phyloP scores from a whole-genome alignment of 176 grass and related monocot species.

The Carex scoparia region DNA sequence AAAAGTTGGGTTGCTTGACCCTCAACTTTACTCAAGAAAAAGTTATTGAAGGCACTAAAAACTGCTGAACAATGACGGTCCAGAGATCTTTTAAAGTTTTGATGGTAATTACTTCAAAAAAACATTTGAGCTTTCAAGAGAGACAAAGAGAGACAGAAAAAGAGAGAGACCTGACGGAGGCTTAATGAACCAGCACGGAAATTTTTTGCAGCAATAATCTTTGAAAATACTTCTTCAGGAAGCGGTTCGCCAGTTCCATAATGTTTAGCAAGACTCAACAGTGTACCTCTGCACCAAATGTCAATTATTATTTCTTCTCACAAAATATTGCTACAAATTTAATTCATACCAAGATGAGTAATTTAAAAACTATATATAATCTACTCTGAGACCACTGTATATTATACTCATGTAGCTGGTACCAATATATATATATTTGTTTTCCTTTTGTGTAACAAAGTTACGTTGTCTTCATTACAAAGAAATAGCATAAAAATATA shows the following conservation, averaged over 20 bases:
- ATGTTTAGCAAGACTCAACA: slow-evolving; percentile 87
- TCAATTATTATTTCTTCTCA: neutral
- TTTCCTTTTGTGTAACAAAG: neutral
- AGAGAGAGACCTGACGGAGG: slow-evolving; percentile 52
- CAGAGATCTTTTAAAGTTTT: too few species aligned
- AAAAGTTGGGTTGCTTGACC: too few species aligned
- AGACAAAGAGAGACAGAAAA: neutral
- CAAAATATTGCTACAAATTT: neutral
- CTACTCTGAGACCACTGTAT: neutral
- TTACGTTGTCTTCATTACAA: neutral
- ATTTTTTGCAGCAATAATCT: slow-evolving; percentile 81
- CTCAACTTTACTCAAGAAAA: too few species aligned
- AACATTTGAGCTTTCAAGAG: neutral
- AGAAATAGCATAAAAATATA: neutral
- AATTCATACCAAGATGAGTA: neutral
- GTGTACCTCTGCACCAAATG: slow-evolving; percentile 56
- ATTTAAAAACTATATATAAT: neutral
- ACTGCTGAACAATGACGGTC: too few species aligned
- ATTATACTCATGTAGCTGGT: too few species aligned
- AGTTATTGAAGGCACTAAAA: too few species aligned
- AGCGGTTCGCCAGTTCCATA: slow-evolving; percentile 71
- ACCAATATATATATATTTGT: neutral
- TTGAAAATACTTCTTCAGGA: slow-evolving; percentile 67
- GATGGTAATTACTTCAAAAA: too few species aligned
- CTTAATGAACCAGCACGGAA: slow-evolving; percentile 86